Conservation (phyloP, 1,284 basidiomycete species). For the Ganoderma lingzhi region DNA sequence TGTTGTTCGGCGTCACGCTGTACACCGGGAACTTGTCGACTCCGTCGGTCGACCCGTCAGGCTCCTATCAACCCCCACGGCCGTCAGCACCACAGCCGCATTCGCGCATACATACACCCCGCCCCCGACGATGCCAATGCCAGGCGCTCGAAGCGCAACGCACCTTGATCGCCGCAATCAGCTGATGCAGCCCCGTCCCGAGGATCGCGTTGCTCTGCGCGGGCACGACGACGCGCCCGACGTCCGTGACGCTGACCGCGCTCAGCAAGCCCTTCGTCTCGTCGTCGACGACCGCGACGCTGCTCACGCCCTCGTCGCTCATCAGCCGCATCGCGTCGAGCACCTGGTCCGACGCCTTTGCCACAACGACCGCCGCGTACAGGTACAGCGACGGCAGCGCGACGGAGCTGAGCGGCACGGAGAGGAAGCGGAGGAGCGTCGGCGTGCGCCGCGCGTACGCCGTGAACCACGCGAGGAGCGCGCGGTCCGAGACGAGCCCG, state of each 20-base stretch:
- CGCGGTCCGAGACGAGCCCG: constrained; percentile 76
- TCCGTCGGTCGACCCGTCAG: constrained; percentile 75
- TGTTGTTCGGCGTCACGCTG: constrained; percentile 68
- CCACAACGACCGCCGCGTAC: constrained; percentile 65
- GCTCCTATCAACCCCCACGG: constrained; percentile 50
- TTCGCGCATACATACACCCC: constrained; percentile 1
- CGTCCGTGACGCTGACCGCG: constrained; percentile 80
- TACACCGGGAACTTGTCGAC: constrained; percentile 83
- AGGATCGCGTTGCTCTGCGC: constrained; percentile 79
- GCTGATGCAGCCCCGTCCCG: constrained; percentile 67
- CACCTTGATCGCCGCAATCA: constrained; percentile 76
- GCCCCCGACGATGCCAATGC: too few relatives aligned
- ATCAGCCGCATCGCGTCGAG: constrained; percentile 82
- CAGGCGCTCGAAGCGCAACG: background rate
- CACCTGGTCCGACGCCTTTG: constrained; percentile 63
- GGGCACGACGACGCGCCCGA: constrained; percentile 80
- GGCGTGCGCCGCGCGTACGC: constrained; percentile 54
- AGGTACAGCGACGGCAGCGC: constrained; percentile 72
- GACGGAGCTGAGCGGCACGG: constrained; percentile 62
- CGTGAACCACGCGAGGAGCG: constrained; percentile 69
- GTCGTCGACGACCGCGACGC: constrained; percentile 76
- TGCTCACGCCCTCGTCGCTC: constrained; percentile 84
- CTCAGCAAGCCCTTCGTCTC: constrained; percentile 67
- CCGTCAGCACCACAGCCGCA: background rate
- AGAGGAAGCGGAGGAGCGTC: constrained; percentile 60